These are phyloP conservation scores for Smallanthus sonchifolius DNA, from an alignment of 129 eudicot species.

Conservation along the genomic window DNA sequence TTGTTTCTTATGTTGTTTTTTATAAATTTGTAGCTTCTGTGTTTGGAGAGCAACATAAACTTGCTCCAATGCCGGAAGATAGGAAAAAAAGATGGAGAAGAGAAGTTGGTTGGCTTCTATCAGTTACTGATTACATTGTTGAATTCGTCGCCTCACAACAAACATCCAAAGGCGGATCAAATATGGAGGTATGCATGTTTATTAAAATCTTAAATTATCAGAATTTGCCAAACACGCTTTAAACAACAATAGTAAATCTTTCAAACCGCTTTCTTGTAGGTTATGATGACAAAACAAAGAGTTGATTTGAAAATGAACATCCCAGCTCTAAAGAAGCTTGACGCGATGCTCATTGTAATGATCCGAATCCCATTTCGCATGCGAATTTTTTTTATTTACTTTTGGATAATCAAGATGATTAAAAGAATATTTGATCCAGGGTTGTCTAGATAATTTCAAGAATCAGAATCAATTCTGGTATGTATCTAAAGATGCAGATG, in stretches of 20 bases:
- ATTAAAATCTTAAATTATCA: neutral
- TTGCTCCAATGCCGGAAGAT: conserved; percentile 73
- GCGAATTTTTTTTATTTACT: neutral
- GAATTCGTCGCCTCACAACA: conserved; percentile 74
- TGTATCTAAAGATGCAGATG: conserved; percentile 63
- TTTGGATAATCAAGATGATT: neutral
- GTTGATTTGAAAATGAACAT: conserved; percentile 63
- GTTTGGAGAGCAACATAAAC: conserved; percentile 66
- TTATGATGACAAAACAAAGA: conserved; percentile 79
- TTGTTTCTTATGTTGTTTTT: neutral
- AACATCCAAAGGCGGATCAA: conserved; percentile 56
- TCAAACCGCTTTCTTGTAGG: conserved; percentile 29
- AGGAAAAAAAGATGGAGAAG: conserved; percentile 71
- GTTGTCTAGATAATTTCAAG: conserved; percentile 61
- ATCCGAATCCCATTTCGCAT: conserved; percentile 9
- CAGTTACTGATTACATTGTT: conserved; percentile 79
- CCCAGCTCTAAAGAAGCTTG: conserved; percentile 77
- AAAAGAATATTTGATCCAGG: conserved; percentile 43
- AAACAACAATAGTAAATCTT: too few relatives aligned
- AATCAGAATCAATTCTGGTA: conserved; percentile 59
- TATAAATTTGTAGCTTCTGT: conserved; percentile 55
- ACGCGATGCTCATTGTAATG: conserved; percentile 81
- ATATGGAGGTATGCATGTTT: conserved; percentile 52
- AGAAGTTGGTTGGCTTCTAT: conserved; percentile 76
- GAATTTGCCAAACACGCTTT: too few relatives aligned